phyloP scores from a whole-genome alignment of 257 asterid genomes.

The Solanum sparsipilum region DNA sequence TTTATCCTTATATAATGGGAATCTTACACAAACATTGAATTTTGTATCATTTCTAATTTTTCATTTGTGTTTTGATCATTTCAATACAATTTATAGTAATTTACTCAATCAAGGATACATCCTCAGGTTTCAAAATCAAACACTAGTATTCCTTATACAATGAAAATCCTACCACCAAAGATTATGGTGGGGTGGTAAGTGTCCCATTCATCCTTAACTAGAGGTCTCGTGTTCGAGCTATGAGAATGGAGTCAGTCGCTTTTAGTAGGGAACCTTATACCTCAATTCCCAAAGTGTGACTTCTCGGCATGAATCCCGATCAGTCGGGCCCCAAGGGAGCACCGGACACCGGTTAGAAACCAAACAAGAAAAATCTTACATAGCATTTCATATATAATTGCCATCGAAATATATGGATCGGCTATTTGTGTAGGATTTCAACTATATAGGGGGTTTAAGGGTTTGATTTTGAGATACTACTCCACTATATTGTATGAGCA shows the following conservation, averaged over 20 bases:
- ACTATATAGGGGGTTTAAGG: background rate
- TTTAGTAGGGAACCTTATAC: background rate
- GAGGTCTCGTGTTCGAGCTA: background rate
- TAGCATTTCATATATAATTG: background rate
- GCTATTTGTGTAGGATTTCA: background rate
- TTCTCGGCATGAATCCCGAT: background rate
- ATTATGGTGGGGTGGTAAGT: background rate
- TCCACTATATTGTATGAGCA: background rate
- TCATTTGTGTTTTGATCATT: background rate
- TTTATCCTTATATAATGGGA: background rate
- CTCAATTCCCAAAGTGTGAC: background rate
- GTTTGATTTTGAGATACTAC: background rate
- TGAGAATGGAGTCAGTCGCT: background rate
- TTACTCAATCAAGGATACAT: background rate
- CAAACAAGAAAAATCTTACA: background rate
- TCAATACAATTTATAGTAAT: background rate
- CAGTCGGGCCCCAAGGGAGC: background rate
- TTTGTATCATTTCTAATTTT: background rate
- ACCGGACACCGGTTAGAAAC: background rate
- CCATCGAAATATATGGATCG: background rate
- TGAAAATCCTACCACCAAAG: background rate
- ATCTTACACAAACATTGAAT: background rate
- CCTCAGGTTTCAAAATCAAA: background rate
- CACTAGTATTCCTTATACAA: background rate
- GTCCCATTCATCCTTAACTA: background rate